Percentiles rank a stretch among this genome's conserved stretches.
phyloP scores from a whole-genome alignment of 768 basidiomycete genomes.

The Podaxis sp. region DNA sequence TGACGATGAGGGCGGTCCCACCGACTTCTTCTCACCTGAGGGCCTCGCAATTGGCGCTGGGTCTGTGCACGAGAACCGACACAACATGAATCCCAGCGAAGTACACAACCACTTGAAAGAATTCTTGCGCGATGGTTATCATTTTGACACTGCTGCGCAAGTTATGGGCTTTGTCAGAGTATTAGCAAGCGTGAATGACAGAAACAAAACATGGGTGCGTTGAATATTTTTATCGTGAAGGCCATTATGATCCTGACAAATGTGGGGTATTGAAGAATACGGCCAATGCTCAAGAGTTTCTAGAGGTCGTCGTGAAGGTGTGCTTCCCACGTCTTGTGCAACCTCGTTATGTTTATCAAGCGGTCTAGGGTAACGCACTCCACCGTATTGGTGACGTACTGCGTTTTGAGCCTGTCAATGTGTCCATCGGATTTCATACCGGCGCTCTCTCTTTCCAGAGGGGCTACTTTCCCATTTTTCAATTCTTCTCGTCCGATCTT shows the following conservation, averaged over 20 bases:
- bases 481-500: conserved; percentile 61
- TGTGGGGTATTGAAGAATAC: conserved; percentile 27
- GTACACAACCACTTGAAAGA: conserved; percentile 42
- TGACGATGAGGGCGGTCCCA: conserved; percentile 38
- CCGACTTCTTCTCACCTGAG: conserved; percentile 38
- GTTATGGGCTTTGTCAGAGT: conserved; percentile 44
- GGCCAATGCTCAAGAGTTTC: conserved; percentile 50
- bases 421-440: conserved; percentile 30
- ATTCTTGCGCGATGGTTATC: conserved; percentile 42
- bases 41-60: conserved; percentile 16
- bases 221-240: neutral
- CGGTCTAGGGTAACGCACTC: conserved; percentile 48
- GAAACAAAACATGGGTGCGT: conserved; percentile 42
- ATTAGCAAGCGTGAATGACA: conserved; percentile 35
- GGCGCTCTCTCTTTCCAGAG: conserved; percentile 55
- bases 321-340: conserved; percentile 27
- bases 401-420: conserved; percentile 40
- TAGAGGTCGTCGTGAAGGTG: conserved; percentile 15
- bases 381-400: conserved; percentile 50
- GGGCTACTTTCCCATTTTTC: conserved; percentile 45
- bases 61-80: neutral
- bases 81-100: conserved; percentile 39
- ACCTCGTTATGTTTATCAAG: conserved; percentile 36
- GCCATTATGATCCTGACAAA: neutral
- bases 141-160: conserved; percentile 38